These are phyloP conservation scores for Microthlaspi erraticum DNA, from an alignment of 345 rosid genomes.

Conservation along the genomic window DNA sequence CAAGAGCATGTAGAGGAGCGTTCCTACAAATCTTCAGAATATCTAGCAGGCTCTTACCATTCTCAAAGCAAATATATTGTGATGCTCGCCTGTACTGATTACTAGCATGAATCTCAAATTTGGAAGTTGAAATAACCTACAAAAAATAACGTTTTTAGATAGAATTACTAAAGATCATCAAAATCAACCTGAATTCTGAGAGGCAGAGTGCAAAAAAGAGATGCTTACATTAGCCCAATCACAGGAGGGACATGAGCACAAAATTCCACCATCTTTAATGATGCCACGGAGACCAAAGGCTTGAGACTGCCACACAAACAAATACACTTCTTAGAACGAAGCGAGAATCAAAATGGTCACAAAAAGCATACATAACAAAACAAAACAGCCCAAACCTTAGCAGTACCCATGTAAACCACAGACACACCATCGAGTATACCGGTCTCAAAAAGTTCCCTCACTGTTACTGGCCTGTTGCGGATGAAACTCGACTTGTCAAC, in stretches of 20 bases:
- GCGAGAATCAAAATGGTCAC: conserved; percentile 26
- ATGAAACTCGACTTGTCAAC: conserved; percentile 55
- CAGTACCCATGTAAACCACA: conserved; percentile 88
- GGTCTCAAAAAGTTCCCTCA: conserved; percentile 90
- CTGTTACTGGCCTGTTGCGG: conserved; percentile 72
- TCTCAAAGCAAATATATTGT: conserved; percentile 95
- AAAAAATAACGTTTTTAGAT: conserved; percentile 34
- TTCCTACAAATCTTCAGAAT: conserved; percentile 81
- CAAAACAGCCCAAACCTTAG: conserved; percentile 60
- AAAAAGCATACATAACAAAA: conserved; percentile 23
- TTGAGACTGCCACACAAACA: conserved; percentile 58
- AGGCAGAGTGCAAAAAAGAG: conserved; percentile 35
- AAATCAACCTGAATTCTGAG: conserved; percentile 37
- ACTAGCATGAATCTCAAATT: conserved; percentile 97
- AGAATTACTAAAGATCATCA: conserved; percentile 31
- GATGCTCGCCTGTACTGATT: conserved; percentile 90
- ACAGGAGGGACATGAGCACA: conserved; percentile 87
- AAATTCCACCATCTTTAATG: conserved; percentile 86
- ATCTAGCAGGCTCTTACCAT: conserved; percentile 98
- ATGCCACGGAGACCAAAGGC: conserved; percentile 88
- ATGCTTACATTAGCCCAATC: conserved; percentile 77
- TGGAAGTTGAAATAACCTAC: conserved; percentile 93
- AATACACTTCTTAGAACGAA: conserved; percentile 34
- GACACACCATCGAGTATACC: conserved; percentile 86
- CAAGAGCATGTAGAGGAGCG: conserved; percentile 71